These are phyloP conservation scores for Zygosaccharomyces rouxii DNA, from an alignment of 805 yeast species.

Conservation along the genomic window DNA sequence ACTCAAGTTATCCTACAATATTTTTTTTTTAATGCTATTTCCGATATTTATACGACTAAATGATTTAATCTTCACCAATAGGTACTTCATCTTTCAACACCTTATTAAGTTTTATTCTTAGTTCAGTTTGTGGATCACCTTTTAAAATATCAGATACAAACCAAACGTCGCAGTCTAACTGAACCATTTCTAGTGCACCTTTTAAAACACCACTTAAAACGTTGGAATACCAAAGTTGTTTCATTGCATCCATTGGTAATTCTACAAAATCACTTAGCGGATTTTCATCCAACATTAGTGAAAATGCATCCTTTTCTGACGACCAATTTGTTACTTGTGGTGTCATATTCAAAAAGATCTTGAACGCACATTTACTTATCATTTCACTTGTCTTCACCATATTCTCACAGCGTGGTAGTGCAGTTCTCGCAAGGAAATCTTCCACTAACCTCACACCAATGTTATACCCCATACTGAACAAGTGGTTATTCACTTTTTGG, in stretches of 20 bases:
- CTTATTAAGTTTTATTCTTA: slow-evolving; percentile 64
- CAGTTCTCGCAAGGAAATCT: slow-evolving; percentile 85
- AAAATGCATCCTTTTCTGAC: slow-evolving; percentile 66
- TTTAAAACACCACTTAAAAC: slow-evolving; percentile 82
- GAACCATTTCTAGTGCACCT: slow-evolving; percentile 95
- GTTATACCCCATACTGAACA: slow-evolving; percentile 91
- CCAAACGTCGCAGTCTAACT: slow-evolving; percentile 77
- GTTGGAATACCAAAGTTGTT: slow-evolving; percentile 89
- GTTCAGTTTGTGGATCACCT: slow-evolving; percentile 79
- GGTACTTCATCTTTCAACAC: slow-evolving; percentile 92
- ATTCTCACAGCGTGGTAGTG: slow-evolving; percentile 72
- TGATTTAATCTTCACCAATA: slow-evolving; percentile 78
- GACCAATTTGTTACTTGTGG: slow-evolving; percentile 79
- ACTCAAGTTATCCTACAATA: background rate
- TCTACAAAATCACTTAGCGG: slow-evolving; percentile 95
- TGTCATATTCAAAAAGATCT: slow-evolving; percentile 75
- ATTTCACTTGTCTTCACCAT: slow-evolving; percentile 86
- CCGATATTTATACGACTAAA: background rate
- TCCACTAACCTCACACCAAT: slow-evolving; percentile 89
- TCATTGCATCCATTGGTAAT: slow-evolving; percentile 72
- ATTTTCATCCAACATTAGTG: slow-evolving; percentile 71
- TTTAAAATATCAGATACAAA: slow-evolving; percentile 77
- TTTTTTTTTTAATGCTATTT: background rate
- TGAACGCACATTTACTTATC: slow-evolving; percentile 82
- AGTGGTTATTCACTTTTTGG: slow-evolving; percentile 70